Evolutionary conservation across 768 basidiomycete genomes (phyloP).

Genomic region (Crassisporium funariophilum): DNA sequence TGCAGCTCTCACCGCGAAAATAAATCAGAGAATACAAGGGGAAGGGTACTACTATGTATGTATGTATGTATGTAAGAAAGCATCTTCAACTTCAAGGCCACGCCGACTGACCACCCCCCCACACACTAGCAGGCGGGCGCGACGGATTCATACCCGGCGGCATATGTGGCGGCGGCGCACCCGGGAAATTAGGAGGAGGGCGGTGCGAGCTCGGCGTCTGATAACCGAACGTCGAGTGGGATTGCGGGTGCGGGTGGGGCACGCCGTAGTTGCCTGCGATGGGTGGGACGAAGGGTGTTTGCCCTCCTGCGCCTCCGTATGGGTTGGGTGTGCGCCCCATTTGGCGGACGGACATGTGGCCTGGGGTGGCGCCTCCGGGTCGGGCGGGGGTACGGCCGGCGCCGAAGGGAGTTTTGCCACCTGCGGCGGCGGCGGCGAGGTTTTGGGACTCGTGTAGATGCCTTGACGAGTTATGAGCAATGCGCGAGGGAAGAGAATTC

Average conservation of each 20-base stretch:
- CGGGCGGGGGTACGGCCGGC: slow-evolving; percentile 79
- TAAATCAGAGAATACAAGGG: no score
- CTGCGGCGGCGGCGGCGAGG: slow-evolving; percentile 47
- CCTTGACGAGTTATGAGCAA: slow-evolving; percentile 34
- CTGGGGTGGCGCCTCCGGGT: slow-evolving; percentile 78
- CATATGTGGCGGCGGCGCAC: slow-evolving; percentile 40
- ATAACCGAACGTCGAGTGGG: slow-evolving; percentile 43
- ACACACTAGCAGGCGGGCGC: slow-evolving; percentile 47
- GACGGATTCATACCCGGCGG: slow-evolving; percentile 69
- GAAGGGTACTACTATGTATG: no score
- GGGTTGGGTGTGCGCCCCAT: slow-evolving; percentile 79
- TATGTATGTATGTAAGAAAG: no score
- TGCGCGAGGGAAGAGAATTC: not conserved
- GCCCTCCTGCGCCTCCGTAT: slow-evolving; percentile 55
- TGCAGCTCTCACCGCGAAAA: no score
- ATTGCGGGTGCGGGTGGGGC: slow-evolving; percentile 30
- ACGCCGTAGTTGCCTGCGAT: slow-evolving; percentile 26
- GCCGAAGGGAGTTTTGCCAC: slow-evolving; percentile 81
- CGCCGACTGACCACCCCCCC: no score
- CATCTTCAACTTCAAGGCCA: no score
- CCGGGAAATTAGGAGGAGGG: slow-evolving; percentile 38
- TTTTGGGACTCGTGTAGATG: slow-evolving; percentile 81
- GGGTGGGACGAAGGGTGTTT: slow-evolving; percentile 42
- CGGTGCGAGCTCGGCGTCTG: slow-evolving; percentile 52
- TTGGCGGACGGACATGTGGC: slow-evolving; percentile 76